phyloP scores from a whole-genome alignment of 768 basidiomycete genomes.

The Trichaptum fuscoviolaceum region DNA sequence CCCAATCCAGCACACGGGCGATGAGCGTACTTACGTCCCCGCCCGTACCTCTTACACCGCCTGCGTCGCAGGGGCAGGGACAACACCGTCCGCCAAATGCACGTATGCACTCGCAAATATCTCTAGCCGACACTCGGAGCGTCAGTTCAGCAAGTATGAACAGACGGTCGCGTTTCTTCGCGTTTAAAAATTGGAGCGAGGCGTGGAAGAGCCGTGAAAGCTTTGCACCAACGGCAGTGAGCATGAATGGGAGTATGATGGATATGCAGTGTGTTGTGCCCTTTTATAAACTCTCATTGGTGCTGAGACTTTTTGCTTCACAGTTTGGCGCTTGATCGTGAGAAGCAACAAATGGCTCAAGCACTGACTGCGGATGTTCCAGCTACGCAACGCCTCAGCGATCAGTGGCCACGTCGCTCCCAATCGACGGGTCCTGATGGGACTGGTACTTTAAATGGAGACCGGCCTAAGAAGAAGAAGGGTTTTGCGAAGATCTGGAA shows the following conservation, averaged over 20 bases:
- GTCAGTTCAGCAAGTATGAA: constrained; percentile 58
- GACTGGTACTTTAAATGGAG: constrained; percentile 19
- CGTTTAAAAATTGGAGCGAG: constrained; percentile 61
- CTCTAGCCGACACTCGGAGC: constrained; percentile 77
- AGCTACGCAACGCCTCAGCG: constrained; percentile 21
- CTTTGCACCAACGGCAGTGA: constrained; percentile 57
- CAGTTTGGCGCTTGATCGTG: constrained; percentile 77
- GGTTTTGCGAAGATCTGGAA: constrained; percentile 80
- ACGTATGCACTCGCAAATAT: constrained; percentile 69
- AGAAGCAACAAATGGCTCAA: constrained; percentile 25
- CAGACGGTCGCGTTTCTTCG: constrained; percentile 72
- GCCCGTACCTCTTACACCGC: constrained; percentile 21
- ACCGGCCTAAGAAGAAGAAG: constrained; percentile 65
- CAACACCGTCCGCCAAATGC: constrained; percentile 45
- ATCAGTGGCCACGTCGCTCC: constrained; percentile 18
- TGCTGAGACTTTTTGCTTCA: constrained; percentile 1
- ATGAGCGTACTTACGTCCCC: constrained; percentile 58
- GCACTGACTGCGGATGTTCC: constrained; percentile 18
- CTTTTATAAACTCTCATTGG: constrained; percentile 3
- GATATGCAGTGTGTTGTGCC: constrained; percentile 78
- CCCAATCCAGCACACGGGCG: constrained; percentile 47
- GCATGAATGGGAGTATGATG: constrained; percentile 82
- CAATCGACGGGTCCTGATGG: constrained; percentile 11
- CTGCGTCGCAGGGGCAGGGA: constrained; percentile 18
- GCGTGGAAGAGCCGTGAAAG: constrained; percentile 81